phyloP scores from a whole-genome alignment of 176 grass and related monocot genomes.

The Rhipidocladum racemiflorum region DNA sequence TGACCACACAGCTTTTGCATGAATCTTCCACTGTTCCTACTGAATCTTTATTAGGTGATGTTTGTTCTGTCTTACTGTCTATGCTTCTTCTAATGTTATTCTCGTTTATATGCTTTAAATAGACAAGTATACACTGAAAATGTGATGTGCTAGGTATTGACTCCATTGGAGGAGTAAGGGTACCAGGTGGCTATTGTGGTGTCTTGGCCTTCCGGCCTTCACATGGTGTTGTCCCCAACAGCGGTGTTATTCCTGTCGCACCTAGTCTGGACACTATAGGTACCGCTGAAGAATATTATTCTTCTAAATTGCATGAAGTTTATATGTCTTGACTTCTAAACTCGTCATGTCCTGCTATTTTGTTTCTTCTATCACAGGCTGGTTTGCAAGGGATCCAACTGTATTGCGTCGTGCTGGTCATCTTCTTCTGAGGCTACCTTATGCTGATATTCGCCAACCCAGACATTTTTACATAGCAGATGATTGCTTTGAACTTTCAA shows the following conservation, averaged over 20 bases:
- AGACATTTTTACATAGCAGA: conserved; percentile 81
- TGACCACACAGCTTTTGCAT: neutral
- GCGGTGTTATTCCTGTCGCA: conserved; percentile 81
- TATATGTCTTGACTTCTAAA: conserved; percentile 12
- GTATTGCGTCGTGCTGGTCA: conserved; percentile 80
- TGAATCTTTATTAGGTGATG: neutral
- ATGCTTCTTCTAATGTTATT: neutral
- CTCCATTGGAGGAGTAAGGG: conserved; percentile 82
- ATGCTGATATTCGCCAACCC: conserved; percentile 63
- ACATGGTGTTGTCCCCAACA: conserved; percentile 62
- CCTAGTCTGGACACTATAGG: conserved; percentile 92
- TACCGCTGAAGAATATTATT: conserved; percentile 28
- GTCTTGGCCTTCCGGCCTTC: conserved; percentile 84
- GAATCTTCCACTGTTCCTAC: neutral
- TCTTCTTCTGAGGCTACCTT: conserved; percentile 73
- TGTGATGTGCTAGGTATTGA: conserved; percentile 63
- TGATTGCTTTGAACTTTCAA: conserved; percentile 87
- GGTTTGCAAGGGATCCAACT: conserved; percentile 84
- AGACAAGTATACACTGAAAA: neutral
- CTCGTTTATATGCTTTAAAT: neutral
- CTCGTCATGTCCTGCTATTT: neutral
- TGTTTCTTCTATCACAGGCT: conserved; percentile 48
- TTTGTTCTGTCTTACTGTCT: conserved; percentile 2
- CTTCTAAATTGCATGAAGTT: neutral
- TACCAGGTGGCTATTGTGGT: conserved; percentile 88